These are phyloP conservation scores for Pseudozyma tsukubaensis DNA, from an alignment of 1,284 basidiomycete genomes.

Conservation along the genomic window DNA sequence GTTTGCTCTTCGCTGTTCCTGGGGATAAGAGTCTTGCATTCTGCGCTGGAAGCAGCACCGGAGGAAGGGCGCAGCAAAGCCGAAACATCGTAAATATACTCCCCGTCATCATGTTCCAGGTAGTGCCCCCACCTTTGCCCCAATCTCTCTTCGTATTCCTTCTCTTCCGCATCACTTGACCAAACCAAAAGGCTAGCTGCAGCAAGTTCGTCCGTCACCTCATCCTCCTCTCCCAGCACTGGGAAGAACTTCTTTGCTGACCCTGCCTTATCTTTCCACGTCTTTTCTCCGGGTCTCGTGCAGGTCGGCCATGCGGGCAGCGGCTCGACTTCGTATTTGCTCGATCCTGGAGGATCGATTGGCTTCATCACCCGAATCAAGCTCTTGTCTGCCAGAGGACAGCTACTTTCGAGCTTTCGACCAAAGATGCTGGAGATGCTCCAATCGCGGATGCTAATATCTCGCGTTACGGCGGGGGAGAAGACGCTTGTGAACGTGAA, in stretches of 20 bases:
- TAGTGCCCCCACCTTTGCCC: slow-evolving; percentile 24
- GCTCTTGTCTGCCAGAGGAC: slow-evolving; percentile 51
- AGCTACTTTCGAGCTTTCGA: slow-evolving; percentile 22
- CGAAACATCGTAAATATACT: slow-evolving; percentile 29
- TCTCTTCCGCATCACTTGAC: slow-evolving; percentile 29
- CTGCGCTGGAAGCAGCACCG: background rate
- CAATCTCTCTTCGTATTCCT: slow-evolving; percentile 25
- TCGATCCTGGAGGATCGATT: background rate
- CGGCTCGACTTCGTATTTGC: slow-evolving; percentile 18
- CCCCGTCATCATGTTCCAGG: slow-evolving; percentile 20
- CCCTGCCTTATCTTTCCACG: background rate
- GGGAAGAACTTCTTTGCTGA: slow-evolving; percentile 20
- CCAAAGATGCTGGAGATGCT: slow-evolving; percentile 49
- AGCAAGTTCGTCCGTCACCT: slow-evolving; percentile 36
- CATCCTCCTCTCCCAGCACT: slow-evolving; percentile 22
- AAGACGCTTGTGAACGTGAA: slow-evolving; percentile 85
- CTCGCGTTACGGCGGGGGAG: slow-evolving; percentile 73
- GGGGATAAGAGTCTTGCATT: no score
- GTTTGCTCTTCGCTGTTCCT: background rate
- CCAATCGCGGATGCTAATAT: slow-evolving; percentile 47
- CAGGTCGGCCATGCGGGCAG: slow-evolving; percentile 18
- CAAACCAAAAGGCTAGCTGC: slow-evolving; percentile 20
- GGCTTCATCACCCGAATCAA: slow-evolving; percentile 45
- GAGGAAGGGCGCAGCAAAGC: background rate
- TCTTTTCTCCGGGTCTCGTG: slow-evolving; percentile 10